A percentile compares a stretch with the other conserved stretches of the same genome.
Conservation (phyloP, 75 land plant genomes). For the Sequoia sempervirens region DNA sequence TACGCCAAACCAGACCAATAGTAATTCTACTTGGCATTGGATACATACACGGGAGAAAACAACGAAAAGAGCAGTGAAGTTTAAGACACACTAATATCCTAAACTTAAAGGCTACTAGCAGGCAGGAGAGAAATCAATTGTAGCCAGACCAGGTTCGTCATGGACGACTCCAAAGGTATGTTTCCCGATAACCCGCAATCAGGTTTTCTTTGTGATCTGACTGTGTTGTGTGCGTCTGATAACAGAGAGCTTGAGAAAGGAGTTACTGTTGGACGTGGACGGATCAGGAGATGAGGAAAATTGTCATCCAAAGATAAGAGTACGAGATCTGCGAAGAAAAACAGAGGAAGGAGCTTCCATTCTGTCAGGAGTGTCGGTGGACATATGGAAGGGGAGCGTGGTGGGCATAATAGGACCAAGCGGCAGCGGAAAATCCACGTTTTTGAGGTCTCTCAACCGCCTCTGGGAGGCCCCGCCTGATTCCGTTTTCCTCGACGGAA, state of each 20-base stretch:
- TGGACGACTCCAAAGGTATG: background rate
- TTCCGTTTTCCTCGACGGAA: constrained; percentile 74
- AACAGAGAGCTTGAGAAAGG: constrained; percentile 11
- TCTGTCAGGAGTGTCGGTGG: constrained; percentile 33
- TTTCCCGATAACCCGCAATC: background rate
- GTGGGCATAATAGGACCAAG: constrained; percentile 92
- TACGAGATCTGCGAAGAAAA: constrained; percentile 30
- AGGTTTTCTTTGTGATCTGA: background rate
- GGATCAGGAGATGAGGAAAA: background rate
- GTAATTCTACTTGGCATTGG: too few relatives aligned
- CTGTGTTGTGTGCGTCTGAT: background rate
- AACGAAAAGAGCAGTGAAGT: too few relatives aligned
- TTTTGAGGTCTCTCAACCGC: constrained; percentile 82
- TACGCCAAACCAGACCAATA: too few relatives aligned
- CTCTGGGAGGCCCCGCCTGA: constrained; percentile 87
- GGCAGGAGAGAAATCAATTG: too few relatives aligned
- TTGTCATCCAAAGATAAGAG: constrained; percentile 23
- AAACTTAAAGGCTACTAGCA: too few relatives aligned
- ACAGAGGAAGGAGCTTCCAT: constrained; percentile 30
- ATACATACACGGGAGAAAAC: too few relatives aligned
- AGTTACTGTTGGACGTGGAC: constrained; percentile 27
- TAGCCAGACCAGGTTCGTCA: background rate
- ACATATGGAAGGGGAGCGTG: constrained; percentile 50
- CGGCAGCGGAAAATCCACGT: constrained; percentile 93
- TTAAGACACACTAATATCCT: too few relatives aligned